A percentile compares a stretch with the other conserved stretches of the same genome.
Conservation (phyloP, 176 grass and related monocot genomes). For the Phoenix roebelenii region DNA sequence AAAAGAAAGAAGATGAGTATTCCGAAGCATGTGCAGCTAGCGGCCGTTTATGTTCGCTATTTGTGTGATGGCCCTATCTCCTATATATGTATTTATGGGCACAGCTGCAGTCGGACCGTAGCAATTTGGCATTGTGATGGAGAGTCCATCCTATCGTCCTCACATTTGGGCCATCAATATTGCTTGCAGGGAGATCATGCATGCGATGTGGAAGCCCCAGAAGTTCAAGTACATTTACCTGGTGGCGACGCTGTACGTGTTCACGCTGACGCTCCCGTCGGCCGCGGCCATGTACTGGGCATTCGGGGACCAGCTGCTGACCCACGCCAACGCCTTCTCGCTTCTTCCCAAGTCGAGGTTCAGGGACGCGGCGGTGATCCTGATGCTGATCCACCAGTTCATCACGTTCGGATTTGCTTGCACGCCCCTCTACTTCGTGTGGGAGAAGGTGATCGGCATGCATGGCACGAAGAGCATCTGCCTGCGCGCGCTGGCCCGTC, state of each 20-base stretch:
- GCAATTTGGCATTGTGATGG: too few species aligned
- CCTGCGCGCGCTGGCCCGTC: slow-evolving; percentile 38
- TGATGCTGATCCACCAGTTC: slow-evolving; percentile 80
- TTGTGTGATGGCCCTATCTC: too few species aligned
- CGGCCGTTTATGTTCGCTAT: too few species aligned
- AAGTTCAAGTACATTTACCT: slow-evolving; percentile 89
- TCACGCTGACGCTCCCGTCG: slow-evolving; percentile 74
- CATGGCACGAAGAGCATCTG: slow-evolving; percentile 59
- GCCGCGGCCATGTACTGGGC: slow-evolving; percentile 69
- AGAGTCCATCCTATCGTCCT: too few species aligned
- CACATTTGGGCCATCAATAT: too few species aligned
- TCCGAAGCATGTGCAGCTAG: too few species aligned
- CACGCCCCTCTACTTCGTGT: slow-evolving; percentile 25
- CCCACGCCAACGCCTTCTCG: slow-evolving; percentile 68
- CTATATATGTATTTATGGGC: too few species aligned
- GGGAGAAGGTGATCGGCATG: slow-evolving; percentile 38
- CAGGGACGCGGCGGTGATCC: slow-evolving; percentile 53
- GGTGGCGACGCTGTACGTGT: slow-evolving; percentile 71
- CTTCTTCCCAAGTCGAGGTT: slow-evolving; percentile 52
- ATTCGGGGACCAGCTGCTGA: slow-evolving; percentile 62
- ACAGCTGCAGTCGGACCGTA: too few species aligned
- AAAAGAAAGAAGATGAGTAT: too few species aligned
- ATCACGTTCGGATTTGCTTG: slow-evolving; percentile 25
- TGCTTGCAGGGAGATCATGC: slow-evolving; percentile 61
- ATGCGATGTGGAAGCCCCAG: slow-evolving; percentile 79